Base-by-base conservation (phyloP, 352 stramenopile species). In the Aphanomyces invadans region DNA sequence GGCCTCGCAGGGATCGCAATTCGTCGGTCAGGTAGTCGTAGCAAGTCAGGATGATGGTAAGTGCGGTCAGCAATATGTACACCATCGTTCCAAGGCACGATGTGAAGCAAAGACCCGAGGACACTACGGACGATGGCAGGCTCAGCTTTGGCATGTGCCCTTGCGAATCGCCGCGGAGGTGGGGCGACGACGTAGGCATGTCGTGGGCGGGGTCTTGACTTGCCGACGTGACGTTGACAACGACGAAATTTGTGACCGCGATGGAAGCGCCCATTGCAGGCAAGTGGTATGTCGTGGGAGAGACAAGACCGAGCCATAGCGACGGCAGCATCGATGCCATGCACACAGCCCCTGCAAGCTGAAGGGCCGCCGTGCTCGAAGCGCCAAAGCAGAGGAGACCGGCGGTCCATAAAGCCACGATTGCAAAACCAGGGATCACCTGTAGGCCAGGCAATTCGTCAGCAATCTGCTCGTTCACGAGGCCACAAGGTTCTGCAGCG, bases 11-110 rank as follows among this genome's bases (percentile, higher is more conserved):
- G 19, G 9, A 26, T 3, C 15, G 15, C 12, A 67, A 26, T 46
- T 67, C 60, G n/a, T 44, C 7, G 2, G 60, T 39, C 2, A 67
- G 42, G 26, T 67, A 67, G 32, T 67, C 42, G 46, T 67, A 67
- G 38, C 38, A 57, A 0, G 60, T 67, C 9, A 67, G 23, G 17
- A 51, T 28, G 33, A 67, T 67, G 15, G 60, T 59, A 2, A 67
- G 49, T 5, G 60, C 60, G 0, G 53, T 29, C 4, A 56, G 17
- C 7, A 57, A n/a, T 5, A 46, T 46, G 31, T 67, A 67, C 5
- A 39, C 31, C n/a, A 67, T 21, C 29, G 32, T 7, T 3, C 55
- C 11, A n/a, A 60, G 9, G 36, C 55, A 59, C 1, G 55, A 19
- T 1, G 17, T 61, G 36, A 23, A 7, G 17, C 55, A 21, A 23